Conservation (phyloP, 2,329 filamentous ascomycete species). For the Mycosphaerella sp. region DNA sequence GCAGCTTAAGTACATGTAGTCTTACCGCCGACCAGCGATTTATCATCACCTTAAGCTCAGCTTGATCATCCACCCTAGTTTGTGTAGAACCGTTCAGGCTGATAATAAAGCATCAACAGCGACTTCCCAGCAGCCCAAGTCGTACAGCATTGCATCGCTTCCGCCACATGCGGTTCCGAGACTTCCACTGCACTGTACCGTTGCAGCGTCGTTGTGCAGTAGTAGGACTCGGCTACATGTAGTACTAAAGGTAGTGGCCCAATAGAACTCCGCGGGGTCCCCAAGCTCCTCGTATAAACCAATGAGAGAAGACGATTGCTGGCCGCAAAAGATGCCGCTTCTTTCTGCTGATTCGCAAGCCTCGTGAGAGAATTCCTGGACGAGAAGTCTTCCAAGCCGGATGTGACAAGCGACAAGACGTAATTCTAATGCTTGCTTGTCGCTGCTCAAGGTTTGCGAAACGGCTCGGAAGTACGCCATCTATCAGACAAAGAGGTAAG, state of each 20-base stretch:
- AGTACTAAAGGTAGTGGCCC: no score
- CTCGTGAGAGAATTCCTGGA: not conserved
- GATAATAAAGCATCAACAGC: not conserved
- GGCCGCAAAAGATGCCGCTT: not conserved
- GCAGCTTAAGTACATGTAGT: not conserved
- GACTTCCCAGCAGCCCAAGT: not conserved
- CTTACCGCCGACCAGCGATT: not conserved
- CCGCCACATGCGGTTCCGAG: not conserved
- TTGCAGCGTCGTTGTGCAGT: no score
- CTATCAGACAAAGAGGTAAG: not conserved
- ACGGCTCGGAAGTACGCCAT: not conserved
- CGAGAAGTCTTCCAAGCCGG: constrained; percentile 2
- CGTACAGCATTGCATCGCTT: not conserved
- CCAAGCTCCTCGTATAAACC: not conserved
- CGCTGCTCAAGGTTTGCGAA: constrained; percentile 2
- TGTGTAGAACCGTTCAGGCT: not conserved
- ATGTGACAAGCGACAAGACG: constrained; percentile 4
- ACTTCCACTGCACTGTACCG: no score
- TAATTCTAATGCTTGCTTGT: not conserved
- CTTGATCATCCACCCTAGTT: not conserved
- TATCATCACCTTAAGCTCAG: not conserved
- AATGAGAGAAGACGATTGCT: not conserved
- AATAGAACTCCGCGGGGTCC: not conserved
- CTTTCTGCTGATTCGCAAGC: not conserved
- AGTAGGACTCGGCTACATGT: no score